Evolutionary conservation across 1,139 yeast species (phyloP).

Genomic region (Taphrina pruni): DNA sequence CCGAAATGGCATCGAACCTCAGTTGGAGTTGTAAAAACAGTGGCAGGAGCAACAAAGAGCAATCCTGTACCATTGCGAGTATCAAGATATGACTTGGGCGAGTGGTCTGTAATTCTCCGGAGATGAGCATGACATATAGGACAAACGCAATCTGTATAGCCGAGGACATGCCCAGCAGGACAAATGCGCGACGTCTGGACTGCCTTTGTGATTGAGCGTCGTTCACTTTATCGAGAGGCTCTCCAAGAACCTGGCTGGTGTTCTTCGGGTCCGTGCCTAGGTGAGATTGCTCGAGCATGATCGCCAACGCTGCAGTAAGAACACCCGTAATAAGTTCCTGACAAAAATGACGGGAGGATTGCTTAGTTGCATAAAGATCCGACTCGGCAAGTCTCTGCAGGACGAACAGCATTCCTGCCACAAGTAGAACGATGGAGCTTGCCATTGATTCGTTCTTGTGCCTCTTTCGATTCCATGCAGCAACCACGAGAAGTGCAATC

Average conservation of each 20-base stretch:
- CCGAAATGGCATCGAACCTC: not conserved
- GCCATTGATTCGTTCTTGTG: slow-evolving; percentile 3
- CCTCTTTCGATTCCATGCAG: not conserved
- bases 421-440: not conserved
- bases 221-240: not conserved
- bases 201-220: not conserved
- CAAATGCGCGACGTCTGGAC: not conserved
- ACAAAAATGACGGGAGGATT: not conserved
- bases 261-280: not conserved
- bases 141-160: not conserved
- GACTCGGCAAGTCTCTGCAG: not conserved
- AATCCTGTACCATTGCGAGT: not conserved
- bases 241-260: not conserved
- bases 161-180: not conserved
- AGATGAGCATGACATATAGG: not conserved
- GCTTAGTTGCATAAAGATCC: not conserved
- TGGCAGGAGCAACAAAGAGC: not conserved
- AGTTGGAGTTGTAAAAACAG: not conserved
- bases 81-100: not conserved
- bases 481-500: not conserved
- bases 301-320: not conserved
- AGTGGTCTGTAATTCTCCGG: not conserved
- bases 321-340: not conserved
- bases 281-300: not conserved
- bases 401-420: not conserved